Conservation (phyloP, 805 yeast genomes). For the Candida easanensis region DNA sequence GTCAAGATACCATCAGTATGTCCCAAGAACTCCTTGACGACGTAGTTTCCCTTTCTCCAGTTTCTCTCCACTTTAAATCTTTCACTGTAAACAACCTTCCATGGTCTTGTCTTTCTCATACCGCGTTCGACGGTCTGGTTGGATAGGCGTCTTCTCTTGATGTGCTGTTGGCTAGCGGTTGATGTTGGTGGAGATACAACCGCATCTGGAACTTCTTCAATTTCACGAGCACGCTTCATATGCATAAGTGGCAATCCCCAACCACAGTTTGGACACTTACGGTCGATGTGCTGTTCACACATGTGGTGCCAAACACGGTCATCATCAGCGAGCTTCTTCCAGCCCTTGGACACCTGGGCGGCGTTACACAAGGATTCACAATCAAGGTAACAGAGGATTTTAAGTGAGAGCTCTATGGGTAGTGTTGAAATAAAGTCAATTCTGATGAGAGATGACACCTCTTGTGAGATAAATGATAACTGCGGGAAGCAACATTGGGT, state of each 20-base stretch:
- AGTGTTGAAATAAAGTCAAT: slow-evolving; percentile 85
- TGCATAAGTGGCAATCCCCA: slow-evolving; percentile 98
- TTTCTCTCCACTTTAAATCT: slow-evolving; percentile 88
- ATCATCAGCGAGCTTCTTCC: slow-evolving; percentile 92
- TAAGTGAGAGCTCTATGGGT: slow-evolving; percentile 82
- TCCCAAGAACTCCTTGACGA: slow-evolving; percentile 63
- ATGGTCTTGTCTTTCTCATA: slow-evolving; percentile 62
- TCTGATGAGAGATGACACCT: slow-evolving; percentile 73
- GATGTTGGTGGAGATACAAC: not conserved
- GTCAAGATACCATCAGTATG: slow-evolving; percentile 90
- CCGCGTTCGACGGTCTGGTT: slow-evolving; percentile 24
- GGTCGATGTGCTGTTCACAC: slow-evolving; percentile 97
- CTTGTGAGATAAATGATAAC: slow-evolving; percentile 78
- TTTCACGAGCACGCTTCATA: slow-evolving; percentile 69
- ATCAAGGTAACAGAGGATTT: slow-evolving; percentile 84
- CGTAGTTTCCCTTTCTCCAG: slow-evolving; percentile 85
- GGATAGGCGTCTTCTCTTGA: slow-evolving; percentile 28
- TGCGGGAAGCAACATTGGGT: slow-evolving; percentile 95
- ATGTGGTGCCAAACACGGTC: slow-evolving; percentile 97
- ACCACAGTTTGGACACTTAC: slow-evolving; percentile 97
- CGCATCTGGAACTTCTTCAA: slow-evolving; percentile 15
- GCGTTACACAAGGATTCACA: slow-evolving; percentile 93
- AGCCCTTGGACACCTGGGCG: slow-evolving; percentile 83
- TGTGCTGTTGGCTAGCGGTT: not conserved
- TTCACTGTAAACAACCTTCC: slow-evolving; percentile 94